Evolutionary conservation across 345 rosid genomes (phyloP), one percentile per base, ranked within the genome.

Genomic region (Mercurialis annua): DNA sequence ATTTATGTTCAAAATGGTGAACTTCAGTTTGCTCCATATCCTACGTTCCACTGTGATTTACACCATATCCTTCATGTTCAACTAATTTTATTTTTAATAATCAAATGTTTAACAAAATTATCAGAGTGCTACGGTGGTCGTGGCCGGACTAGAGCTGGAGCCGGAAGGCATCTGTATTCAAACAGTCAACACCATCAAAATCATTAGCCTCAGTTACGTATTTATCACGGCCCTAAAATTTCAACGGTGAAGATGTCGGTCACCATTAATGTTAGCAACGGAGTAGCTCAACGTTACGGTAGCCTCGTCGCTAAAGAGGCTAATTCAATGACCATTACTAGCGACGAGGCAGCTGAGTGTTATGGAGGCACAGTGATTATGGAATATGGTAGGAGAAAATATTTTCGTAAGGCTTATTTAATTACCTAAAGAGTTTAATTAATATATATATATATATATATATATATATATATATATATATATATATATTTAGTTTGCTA

Each of bases 181-280:
- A 36, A 36, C 9, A 40, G 20, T 29, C 51, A 38, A 3, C 24
- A 11, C 18, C 57, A 40, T 24, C 23, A 24, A 4, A 3, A 15
- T 8, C 29, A 23, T n/a, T 9, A 21, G 44, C 44, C 44, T 14
- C 64, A 36, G 60, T 15, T 23, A 6, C 18, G 16, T 7, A 48
- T 66, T 18, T 66, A 66, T 40, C 24, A 66, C 12, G 50, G 38
- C 3, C 69, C 61, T 53, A 26, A 36, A 53, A 40, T 66, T 51
- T 24, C 60, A 18, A 65, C 60, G 0, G 30, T 51, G 33, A 52
- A 16, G 49, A 0, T 65, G 59, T 24, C 26, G 6, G 60, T 40
- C 1, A 4, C 20, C 31, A 5, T 43, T 6, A 33, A 48, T 23
- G 42, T 29, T 24, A 64, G 46, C 67, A 18, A 52, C 50, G 36